These are phyloP conservation scores for Coemansia sp. DNA, from an alignment of 192 early-diverging fungal genomes.

Conservation along the genomic window DNA sequence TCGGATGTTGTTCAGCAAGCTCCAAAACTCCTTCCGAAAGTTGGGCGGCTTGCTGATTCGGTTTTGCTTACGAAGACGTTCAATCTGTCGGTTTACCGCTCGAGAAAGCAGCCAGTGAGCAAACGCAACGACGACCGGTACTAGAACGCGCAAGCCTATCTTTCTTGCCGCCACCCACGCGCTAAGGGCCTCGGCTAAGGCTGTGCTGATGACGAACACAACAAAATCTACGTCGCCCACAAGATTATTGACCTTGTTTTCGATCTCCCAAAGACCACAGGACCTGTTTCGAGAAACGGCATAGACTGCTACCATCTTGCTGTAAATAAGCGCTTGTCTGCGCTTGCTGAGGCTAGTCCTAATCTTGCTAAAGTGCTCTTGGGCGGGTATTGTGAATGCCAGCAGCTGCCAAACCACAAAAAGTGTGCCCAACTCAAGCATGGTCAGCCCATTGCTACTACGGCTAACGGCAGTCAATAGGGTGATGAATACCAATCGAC, in stretches of 20 bases:
- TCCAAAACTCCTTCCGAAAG: constrained; percentile 7
- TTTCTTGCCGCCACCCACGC: constrained; percentile 28
- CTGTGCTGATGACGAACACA: background rate
- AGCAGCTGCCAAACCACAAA: constrained; percentile 19
- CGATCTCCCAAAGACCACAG: background rate
- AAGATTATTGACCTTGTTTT: background rate
- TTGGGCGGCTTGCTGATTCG: background rate
- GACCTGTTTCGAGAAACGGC: background rate
- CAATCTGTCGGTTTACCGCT: background rate
- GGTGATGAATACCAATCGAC: constrained; percentile 15
- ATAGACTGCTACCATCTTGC: constrained; percentile 2
- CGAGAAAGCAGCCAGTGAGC: constrained; percentile 12
- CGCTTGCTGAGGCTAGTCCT: background rate
- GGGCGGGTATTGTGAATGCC: background rate
- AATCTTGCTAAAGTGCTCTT: background rate
- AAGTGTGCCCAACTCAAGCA: background rate
- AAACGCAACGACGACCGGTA: constrained; percentile 26
- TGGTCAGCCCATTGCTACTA: background rate
- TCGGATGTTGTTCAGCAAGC: constrained; percentile 56
- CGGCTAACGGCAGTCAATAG: constrained; percentile 10
- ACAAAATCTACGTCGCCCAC: background rate
- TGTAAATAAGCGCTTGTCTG: constrained; percentile 3
- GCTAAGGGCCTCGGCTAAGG: constrained; percentile 14
- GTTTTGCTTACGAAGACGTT: background rate
- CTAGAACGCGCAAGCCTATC: constrained; percentile 36